Conservation (phyloP, 805 yeast species). For the Myxozyma geophila region DNA sequence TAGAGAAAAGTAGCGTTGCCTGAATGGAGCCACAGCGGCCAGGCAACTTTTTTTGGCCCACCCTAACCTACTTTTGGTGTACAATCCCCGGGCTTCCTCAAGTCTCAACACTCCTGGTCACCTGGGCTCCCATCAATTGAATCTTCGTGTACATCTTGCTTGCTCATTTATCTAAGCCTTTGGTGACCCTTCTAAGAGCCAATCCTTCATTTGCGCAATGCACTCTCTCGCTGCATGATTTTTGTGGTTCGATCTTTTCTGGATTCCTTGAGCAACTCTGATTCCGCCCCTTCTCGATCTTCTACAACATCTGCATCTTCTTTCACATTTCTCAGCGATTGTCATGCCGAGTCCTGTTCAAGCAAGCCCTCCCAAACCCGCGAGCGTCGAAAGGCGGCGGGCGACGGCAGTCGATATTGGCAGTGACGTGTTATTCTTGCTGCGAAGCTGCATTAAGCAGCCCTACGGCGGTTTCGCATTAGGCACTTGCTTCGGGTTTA, state of each 20-base stretch:
- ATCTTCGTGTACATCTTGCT: background rate
- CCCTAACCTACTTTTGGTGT: too few species aligned
- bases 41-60: too few species aligned
- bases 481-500: slow-evolving; percentile 23
- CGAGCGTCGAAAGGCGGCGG: background rate
- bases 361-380: background rate
- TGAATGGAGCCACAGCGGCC: too few species aligned
- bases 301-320: background rate
- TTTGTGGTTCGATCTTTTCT: too few species aligned
- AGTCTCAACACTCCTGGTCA: too few species aligned
- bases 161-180: background rate
- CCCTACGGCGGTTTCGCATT: slow-evolving; percentile 17
- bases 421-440: background rate
- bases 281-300: background rate
- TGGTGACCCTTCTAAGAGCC: too few species aligned
- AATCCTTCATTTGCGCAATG: too few species aligned
- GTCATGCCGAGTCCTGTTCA: too few species aligned
- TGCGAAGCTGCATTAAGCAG: slow-evolving; percentile 1
- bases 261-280: too few species aligned
- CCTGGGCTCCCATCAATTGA: background rate
- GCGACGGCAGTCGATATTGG: background rate
- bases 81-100: too few species aligned
- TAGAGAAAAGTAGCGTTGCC: too few species aligned
- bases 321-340: background rate
- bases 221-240: too few species aligned